These are phyloP conservation scores for Eimeria praecox DNA, from an alignment of 169 alveolate genomes.

Conservation along the genomic window DNA sequence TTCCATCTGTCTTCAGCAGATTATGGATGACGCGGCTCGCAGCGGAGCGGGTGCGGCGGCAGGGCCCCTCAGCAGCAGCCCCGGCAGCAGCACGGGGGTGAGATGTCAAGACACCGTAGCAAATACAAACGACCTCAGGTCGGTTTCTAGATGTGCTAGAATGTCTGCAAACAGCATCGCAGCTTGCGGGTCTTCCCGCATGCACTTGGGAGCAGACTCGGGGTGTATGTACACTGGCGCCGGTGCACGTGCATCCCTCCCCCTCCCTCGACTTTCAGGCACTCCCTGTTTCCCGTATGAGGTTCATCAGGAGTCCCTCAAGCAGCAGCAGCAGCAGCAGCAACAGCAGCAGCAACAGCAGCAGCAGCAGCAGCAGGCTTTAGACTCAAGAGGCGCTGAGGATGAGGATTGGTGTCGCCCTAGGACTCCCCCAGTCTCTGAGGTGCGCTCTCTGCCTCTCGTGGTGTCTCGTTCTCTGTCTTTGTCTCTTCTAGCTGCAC, in stretches of 20 bases:
- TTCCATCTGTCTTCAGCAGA: neutral
- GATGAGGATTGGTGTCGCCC: neutral
- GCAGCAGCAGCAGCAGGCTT: neutral
- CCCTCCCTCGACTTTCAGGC: neutral
- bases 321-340: constrained; percentile 45
- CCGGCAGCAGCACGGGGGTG: neutral
- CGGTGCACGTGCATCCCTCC: neutral
- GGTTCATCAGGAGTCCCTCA: neutral
- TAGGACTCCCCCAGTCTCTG: neutral
- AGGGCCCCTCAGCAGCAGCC: neutral
- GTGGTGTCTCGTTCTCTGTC: neutral
- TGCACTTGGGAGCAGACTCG: neutral
- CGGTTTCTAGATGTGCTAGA: neutral
- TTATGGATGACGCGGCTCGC: neutral
- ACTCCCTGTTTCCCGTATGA: neutral
- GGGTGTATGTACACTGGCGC: neutral
- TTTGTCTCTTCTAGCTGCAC: neutral
- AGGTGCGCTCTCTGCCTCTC: neutral
- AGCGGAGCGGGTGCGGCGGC: neutral
- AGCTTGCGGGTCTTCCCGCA: neutral
- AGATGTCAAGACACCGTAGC: neutral
- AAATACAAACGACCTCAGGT: neutral
- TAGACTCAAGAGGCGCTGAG: neutral
- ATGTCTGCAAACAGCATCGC: neutral
- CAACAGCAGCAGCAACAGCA: neutral